Conservation (phyloP, 2,329 filamentous ascomycete genomes). For the Alternaria angustiovoidea region DNA sequence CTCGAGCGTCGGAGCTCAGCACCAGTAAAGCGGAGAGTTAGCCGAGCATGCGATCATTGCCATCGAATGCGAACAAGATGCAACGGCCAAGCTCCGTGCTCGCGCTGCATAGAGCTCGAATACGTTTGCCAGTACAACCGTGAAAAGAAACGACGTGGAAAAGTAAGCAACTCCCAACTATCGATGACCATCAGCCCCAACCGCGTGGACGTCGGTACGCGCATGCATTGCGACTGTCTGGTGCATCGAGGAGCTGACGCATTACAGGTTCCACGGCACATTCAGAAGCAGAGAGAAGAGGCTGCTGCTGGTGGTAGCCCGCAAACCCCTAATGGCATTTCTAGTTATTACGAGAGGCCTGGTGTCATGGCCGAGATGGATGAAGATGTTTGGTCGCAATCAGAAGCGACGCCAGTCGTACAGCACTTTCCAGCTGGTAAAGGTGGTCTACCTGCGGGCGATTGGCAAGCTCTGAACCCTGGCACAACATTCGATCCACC, state of each 20-base stretch:
- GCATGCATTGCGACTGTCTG: neutral
- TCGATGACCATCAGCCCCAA: neutral
- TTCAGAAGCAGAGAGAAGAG: conserved; percentile 50
- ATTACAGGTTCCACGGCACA: conserved; percentile 47
- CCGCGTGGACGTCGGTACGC: neutral
- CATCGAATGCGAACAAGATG: conserved; percentile 95
- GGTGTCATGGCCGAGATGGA: conserved; percentile 45
- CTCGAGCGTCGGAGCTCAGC: conserved; percentile 56
- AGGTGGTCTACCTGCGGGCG: conserved; percentile 33
- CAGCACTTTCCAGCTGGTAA: conserved; percentile 44
- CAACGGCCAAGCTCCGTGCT: conserved; percentile 88
- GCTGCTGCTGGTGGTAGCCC: conserved; percentile 37
- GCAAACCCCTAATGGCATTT: conserved; percentile 39
- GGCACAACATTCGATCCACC: conserved; percentile 39
- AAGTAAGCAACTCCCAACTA: conserved; percentile 66
- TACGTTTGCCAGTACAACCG: conserved; percentile 90
- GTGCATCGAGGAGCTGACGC: conserved; percentile 17
- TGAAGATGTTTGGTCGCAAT: conserved; percentile 49
- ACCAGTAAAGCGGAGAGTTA: conserved; percentile 84
- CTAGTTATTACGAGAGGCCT: conserved; percentile 37
- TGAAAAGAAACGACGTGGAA: conserved; percentile 92
- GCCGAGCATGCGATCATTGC: conserved; percentile 92
- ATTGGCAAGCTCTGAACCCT: conserved; percentile 43
- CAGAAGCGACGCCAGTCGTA: conserved; percentile 44
- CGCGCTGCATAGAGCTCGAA: conserved; percentile 82